A percentile compares a stretch with the other conserved stretches of the same genome.
Conservation (phyloP, 805 yeast species). For the Huiozyma naganishii region DNA sequence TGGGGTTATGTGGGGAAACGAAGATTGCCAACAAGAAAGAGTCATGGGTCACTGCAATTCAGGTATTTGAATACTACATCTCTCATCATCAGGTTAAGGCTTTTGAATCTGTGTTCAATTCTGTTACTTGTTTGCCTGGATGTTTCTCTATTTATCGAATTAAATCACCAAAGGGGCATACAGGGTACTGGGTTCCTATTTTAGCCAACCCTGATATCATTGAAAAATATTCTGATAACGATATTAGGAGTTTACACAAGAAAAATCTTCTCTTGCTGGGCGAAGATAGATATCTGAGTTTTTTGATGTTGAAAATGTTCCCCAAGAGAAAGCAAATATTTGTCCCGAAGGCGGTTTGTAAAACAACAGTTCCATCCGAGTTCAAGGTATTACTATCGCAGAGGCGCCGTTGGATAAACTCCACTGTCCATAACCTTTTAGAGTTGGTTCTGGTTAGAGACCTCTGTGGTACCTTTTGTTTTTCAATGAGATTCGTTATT, state of each 20-base stretch:
- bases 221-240: conserved; percentile 81
- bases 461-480: conserved; percentile 88
- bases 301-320: conserved; percentile 78
- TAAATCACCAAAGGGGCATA: conserved; percentile 73
- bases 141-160: conserved; percentile 89
- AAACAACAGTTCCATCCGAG: conserved; percentile 78
- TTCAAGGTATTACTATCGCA: conserved; percentile 77
- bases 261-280: conserved; percentile 80
- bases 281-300: conserved; percentile 79
- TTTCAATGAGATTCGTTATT: conserved; percentile 89
- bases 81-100: conserved; percentile 94
- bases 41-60: conserved; percentile 88
- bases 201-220: conserved; percentile 89
- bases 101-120: conserved; percentile 88
- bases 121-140: conserved; percentile 92
- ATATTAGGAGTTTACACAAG: conserved; percentile 70
- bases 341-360: conserved; percentile 85
- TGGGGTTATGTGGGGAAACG: conserved; percentile 95
- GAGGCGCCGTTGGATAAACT: conserved; percentile 94
- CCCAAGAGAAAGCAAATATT: conserved; percentile 83
- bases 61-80: conserved; percentile 85
- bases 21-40: conserved; percentile 74
- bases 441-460: conserved; percentile 77
- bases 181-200: conserved; percentile 87
- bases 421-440: conserved; percentile 86